Evolutionary conservation across 768 basidiomycete species (phyloP), one percentile per base, ranked within the genome.

Genomic region (Antrodiella citrinella): DNA sequence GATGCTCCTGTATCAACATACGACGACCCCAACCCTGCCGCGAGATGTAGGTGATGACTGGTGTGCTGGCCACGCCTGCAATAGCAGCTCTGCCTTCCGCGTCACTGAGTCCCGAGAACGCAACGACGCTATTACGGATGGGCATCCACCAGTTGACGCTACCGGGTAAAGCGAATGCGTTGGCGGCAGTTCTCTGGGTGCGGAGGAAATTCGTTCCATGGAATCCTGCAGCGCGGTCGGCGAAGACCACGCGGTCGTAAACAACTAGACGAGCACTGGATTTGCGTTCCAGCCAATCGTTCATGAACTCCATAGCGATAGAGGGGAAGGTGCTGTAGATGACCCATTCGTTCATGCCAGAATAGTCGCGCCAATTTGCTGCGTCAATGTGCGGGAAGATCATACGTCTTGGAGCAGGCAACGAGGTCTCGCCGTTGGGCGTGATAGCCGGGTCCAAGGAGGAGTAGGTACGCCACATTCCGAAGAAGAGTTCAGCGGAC

Each of bases 21-120:
- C 93, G 75, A 41, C 92, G 70, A 13, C 82, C 85, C 93, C 92
- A 97, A 2, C 74, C 80, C 62, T 97, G 93, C 3, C 93, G 76
- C 7, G 86, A 90, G 52, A 96, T 77, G 59, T 97, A 97, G 10
- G 93, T 95, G 67, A 97, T 91, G 21, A 97, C 93, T 0, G 85
- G 86, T 45, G 59, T 80, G 26, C 67, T 67, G 19, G 59, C 54
- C 15, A 57, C 60, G 21, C 59, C 64, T 52, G 73, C 56, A 4
- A 49, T 51, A 40, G 74, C 78, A 11, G 72, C 75, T 35, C 30
- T 35, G 7, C 30, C 30, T n/a, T 66, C 64, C 26, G 75, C 71
- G 13, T 57, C 55, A 2, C 21, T 53, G 21, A 84, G 58, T 2
- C 86, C 87, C 10, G 86, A 78, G 57, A 87, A 85, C 53, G 77